Conservation (phyloP, 2,329 filamentous ascomycete species). For the Penicillium sp. region DNA sequence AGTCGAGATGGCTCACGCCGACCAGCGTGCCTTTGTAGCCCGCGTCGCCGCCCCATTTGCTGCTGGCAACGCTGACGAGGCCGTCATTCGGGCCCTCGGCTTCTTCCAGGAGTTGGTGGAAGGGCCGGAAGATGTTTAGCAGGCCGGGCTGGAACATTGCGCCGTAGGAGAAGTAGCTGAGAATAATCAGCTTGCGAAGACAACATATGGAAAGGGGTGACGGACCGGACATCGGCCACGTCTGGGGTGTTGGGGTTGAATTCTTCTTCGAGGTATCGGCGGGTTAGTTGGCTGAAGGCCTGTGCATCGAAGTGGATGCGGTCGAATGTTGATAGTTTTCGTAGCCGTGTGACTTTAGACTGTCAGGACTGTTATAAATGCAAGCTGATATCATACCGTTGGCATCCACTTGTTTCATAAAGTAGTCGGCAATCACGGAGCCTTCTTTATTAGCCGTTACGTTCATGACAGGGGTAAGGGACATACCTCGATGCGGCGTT, state of each 20-base stretch:
- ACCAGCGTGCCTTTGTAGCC: conserved; percentile 60
- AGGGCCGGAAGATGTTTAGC: conserved; percentile 56
- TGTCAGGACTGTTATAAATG: background rate
- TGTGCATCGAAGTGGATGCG: conserved; percentile 4
- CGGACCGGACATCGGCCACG: conserved; percentile 47
- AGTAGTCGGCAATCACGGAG: conserved; percentile 59
- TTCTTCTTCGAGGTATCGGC: conserved; percentile 53
- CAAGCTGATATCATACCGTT: conserved; percentile 35
- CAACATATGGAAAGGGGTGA: conserved; percentile 12
- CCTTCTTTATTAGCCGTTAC: conserved; percentile 29
- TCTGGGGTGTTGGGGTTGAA: conserved; percentile 60
- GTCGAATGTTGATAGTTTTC: conserved; percentile 9
- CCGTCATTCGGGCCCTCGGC: conserved; percentile 61
- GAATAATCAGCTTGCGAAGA: conserved; percentile 5
- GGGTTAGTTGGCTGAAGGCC: conserved; percentile 56
- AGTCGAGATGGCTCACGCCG: conserved; percentile 60
- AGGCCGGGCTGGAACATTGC: conserved; percentile 53
- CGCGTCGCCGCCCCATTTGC: conserved; percentile 53
- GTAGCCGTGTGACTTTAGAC: conserved; percentile 9
- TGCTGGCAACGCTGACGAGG: conserved; percentile 57
- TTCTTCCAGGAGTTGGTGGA: conserved; percentile 51
- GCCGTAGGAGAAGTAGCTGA: conserved; percentile 60
- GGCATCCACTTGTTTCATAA: conserved; percentile 53
- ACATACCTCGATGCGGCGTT: conserved; percentile 54
- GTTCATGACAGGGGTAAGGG: background rate